Base-by-base conservation (phyloP, 2,329 filamentous ascomycete species). In the Chalaropsis ovoidea region DNA sequence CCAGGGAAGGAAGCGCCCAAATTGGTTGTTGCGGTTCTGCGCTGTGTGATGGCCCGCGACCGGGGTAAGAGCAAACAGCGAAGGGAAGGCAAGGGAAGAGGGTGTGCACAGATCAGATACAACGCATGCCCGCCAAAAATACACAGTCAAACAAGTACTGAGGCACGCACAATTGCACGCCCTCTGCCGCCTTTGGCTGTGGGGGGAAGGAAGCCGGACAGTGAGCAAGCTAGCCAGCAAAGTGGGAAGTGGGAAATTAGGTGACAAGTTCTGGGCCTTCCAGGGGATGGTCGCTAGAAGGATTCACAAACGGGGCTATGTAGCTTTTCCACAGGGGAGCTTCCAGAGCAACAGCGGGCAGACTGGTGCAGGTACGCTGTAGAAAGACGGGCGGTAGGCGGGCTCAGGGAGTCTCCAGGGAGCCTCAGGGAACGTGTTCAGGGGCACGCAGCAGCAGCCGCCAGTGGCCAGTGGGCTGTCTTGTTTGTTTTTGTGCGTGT, bases 251-350 rank as follows among this genome's bases (percentile, higher is more conserved):
- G 61, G 65, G 65, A 66, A 66, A 66, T 66, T 66, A 66, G 52
- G 62, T 64, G 65, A 64, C 65, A 63, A 66, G 65, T 66, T 66
- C 65, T 66, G 41, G 65, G 65, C 52, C 65, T 39, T 58, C 15
- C 24, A 35, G 52, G 27, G 27, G 11, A 27, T n/a, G 52, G 17
- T 27, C 2, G 52, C 24, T 31, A 17, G 27, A 19, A 35, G 27
- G 52, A 58, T 31, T 39, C 13, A 11, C 15, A 24, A 58, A 35
- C 13, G 52, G 27, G 52, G 27, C 52, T 35, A n/a, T 35, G 24
- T 31, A 17, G 27, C 27, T 8, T 31, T 58, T 19, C 15, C 17
- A 31, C 17, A 10, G 52, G 17, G 17, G 52, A 10, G 24, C 22
- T 35, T 39, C 22, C 31, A 58, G 27, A 39, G 52, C 35, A 39